A percentile compares a stretch with the other conserved stretches of the same genome.
phyloP scores from a whole-genome alignment of 2,329 filamentous ascomycete genomes.

The Thelonectria blattea region DNA sequence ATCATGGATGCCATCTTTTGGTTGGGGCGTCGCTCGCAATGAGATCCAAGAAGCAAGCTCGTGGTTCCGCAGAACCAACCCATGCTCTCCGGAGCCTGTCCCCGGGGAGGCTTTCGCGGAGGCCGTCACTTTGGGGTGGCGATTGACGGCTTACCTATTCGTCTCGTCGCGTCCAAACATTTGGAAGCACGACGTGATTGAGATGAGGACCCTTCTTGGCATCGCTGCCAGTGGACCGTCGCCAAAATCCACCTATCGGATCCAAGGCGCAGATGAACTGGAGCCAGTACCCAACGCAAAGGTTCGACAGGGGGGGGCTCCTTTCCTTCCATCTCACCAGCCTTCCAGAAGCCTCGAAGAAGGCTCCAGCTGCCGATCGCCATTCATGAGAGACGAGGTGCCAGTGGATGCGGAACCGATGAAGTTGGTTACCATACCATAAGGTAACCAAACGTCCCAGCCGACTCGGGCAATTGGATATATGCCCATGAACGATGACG shows the following conservation, averaged over 20 bases:
- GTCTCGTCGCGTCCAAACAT: slow-evolving; percentile 1
- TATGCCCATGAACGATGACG: background rate
- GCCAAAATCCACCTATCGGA: slow-evolving; percentile 37
- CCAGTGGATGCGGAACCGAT: background rate
- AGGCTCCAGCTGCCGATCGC: slow-evolving; percentile 28
- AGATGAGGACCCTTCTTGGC: slow-evolving; percentile 38
- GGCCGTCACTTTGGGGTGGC: slow-evolving; percentile 15
- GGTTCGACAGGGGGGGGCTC: slow-evolving; percentile 21
- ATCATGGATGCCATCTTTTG: slow-evolving; percentile 15
- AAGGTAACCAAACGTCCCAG: background rate
- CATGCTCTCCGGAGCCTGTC: slow-evolving; percentile 25
- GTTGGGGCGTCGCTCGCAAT: slow-evolving; percentile 10
- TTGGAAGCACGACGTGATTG: slow-evolving; percentile 18
- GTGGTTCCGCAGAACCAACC: slow-evolving; percentile 11
- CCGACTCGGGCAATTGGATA: background rate
- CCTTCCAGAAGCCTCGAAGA: slow-evolving; percentile 38
- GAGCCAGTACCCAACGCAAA: slow-evolving; percentile 22
- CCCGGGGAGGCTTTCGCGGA: slow-evolving; percentile 27
- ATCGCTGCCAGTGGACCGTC: slow-evolving; percentile 26
- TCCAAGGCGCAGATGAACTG: slow-evolving; percentile 13
- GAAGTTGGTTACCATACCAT: no score
- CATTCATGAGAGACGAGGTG: slow-evolving; percentile 16
- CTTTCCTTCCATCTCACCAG: slow-evolving; percentile 22
- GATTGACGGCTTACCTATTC: slow-evolving; percentile 24
- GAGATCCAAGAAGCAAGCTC: slow-evolving; percentile 26